A percentile compares a stretch with the other conserved stretches of the same genome.
Evolutionary conservation across 164 flowering plant species (phyloP).

Genomic region (Aristolochia fimbriata): DNA sequence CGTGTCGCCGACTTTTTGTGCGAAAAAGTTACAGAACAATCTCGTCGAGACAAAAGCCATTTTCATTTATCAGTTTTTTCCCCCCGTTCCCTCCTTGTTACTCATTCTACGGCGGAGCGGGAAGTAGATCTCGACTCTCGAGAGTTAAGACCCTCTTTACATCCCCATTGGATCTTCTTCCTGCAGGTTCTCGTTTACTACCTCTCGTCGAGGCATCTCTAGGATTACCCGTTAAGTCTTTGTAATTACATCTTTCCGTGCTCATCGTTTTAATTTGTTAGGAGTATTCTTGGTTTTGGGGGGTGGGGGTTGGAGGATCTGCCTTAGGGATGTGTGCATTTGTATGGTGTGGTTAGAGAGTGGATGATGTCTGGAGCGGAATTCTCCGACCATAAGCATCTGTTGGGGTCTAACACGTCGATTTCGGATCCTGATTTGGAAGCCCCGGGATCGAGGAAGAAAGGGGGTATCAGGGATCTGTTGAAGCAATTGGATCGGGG

Average conservation of each 20-base stretch:
- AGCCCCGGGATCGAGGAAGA: constrained; percentile 14
- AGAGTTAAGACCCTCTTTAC: no score
- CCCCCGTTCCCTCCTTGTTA: no score
- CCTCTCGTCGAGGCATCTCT: background rate
- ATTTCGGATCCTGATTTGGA: constrained; percentile 34
- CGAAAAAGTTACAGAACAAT: no score
- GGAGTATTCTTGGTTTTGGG: background rate
- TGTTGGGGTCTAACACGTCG: constrained; percentile 24
- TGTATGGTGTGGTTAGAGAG: background rate
- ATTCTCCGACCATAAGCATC: constrained; percentile 13
- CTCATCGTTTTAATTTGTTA: background rate
- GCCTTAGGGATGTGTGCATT: background rate
- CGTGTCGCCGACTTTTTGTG: no score
- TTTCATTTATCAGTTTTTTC: no score
- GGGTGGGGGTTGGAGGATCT: background rate
- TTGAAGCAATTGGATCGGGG: constrained; percentile 39
- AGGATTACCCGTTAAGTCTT: no score
- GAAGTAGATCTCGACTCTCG: no score
- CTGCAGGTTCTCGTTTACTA: background rate
- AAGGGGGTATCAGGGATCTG: constrained; percentile 25
- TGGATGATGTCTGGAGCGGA: constrained; percentile 21
- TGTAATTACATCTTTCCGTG: background rate
- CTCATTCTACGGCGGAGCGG: no score
- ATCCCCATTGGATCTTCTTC: background rate
- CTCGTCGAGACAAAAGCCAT: no score